These are phyloP conservation scores for Zygosaccharomyces rouxii DNA, from an alignment of 805 yeast species.

Conservation along the genomic window DNA sequence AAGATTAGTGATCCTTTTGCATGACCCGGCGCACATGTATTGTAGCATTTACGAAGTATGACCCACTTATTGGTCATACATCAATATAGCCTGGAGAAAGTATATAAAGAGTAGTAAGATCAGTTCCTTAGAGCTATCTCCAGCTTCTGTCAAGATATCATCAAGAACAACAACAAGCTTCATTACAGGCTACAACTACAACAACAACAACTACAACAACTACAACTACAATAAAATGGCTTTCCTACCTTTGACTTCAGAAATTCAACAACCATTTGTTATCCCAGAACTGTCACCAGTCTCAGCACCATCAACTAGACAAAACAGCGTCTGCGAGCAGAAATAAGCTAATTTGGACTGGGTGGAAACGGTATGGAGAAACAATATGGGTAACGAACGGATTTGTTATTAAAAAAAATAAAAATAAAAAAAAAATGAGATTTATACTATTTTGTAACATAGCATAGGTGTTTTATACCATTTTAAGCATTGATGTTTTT, in stretches of 20 bases:
- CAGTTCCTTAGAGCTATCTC: not conserved
- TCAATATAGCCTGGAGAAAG: not conserved
- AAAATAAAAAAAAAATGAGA: no score
- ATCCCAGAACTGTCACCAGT: slow-evolving; percentile 62
- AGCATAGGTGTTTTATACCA: not conserved
- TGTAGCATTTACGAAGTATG: not conserved
- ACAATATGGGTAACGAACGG: not conserved
- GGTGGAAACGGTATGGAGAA: not conserved
- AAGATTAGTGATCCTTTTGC: slow-evolving; percentile 1
- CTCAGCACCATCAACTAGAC: slow-evolving; percentile 35
- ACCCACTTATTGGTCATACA: not conserved
- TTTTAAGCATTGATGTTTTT: not conserved
- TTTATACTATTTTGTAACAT: not conserved
- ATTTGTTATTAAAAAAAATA: not conserved
- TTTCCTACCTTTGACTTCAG: slow-evolving; percentile 54
- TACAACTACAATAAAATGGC: slow-evolving; percentile 22
- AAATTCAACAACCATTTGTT: slow-evolving; percentile 57
- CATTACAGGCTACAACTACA: not conserved
- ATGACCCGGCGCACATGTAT: not conserved
- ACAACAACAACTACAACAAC: slow-evolving; percentile 8
- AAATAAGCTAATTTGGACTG: not conserved
- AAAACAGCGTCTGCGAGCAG: slow-evolving; percentile 22
- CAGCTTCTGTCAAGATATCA: no score
- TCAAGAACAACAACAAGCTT: not conserved
- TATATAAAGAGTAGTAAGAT: not conserved